These are phyloP conservation scores for Areca catechu DNA, from an alignment of 176 grass and related monocot species.

Conservation along the genomic window DNA sequence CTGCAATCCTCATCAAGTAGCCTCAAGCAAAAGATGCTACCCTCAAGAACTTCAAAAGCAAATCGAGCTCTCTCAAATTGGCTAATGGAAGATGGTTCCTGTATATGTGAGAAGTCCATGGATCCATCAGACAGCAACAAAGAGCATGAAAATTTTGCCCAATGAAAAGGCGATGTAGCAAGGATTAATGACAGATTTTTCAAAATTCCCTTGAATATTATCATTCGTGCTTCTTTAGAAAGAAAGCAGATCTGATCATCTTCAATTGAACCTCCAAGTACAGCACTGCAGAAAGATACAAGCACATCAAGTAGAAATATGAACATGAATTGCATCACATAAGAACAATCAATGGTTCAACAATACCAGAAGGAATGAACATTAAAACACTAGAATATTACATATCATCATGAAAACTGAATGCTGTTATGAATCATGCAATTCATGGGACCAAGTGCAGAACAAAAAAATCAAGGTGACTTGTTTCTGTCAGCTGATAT, in stretches of 20 bases:
- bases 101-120: slow-evolving; percentile 24
- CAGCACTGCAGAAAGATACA: slow-evolving; percentile 36
- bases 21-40: slow-evolving; percentile 50
- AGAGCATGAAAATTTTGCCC: slow-evolving; percentile 40
- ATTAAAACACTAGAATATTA: too few species aligned
- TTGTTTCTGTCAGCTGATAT: too few species aligned
- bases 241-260: slow-evolving; percentile 64
- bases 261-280: slow-evolving; percentile 72
- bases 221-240: slow-evolving; percentile 42
- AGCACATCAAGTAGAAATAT: too few species aligned
- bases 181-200: slow-evolving; percentile 45
- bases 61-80: slow-evolving; percentile 42
- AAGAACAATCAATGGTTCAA: too few species aligned
- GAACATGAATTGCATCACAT: too few species aligned
- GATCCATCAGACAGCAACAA: slow-evolving; percentile 29
- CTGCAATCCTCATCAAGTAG: slow-evolving; percentile 37
- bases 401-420: neutral
- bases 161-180: slow-evolving; percentile 43
- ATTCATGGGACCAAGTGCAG: too few species aligned
- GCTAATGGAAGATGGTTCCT: slow-evolving; percentile 23
- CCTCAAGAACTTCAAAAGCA: slow-evolving; percentile 59
- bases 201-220: slow-evolving; percentile 37
- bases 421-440: too few species aligned
- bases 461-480: too few species aligned
- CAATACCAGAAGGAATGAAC: too few species aligned